phyloP scores from a whole-genome alignment of 306 rosid species.

The Malus domestica region ASM211411v1 NC_041794.1:30816501-30817000 shows the following conservation, averaged over 20 bases:
- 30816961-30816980: slow-evolving; percentile 56
- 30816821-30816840: slow-evolving; percentile 17
- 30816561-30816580: no score
- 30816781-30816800: not conserved
- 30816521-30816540: no score
- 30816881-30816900: slow-evolving; percentile 55
- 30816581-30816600: no score
- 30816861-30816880: slow-evolving; percentile 51
- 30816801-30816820: not conserved
- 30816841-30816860: slow-evolving; percentile 47
- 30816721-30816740: not conserved
- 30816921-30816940: slow-evolving; percentile 50
- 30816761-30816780: not conserved
- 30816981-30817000: slow-evolving; percentile 42
- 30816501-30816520: no score
- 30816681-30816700: not conserved
- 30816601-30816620: no score
- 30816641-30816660: not conserved
- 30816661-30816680: not conserved
- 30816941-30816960: slow-evolving; percentile 49
- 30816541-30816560: no score
- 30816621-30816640: not conserved
- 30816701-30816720: not conserved
- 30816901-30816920: slow-evolving; percentile 64
- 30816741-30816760: not conserved